A percentile compares a stretch with the other conserved stretches of the same genome.
Conservation (phyloP, 306 rosid genomes). For the Malus asiatica region DNA sequence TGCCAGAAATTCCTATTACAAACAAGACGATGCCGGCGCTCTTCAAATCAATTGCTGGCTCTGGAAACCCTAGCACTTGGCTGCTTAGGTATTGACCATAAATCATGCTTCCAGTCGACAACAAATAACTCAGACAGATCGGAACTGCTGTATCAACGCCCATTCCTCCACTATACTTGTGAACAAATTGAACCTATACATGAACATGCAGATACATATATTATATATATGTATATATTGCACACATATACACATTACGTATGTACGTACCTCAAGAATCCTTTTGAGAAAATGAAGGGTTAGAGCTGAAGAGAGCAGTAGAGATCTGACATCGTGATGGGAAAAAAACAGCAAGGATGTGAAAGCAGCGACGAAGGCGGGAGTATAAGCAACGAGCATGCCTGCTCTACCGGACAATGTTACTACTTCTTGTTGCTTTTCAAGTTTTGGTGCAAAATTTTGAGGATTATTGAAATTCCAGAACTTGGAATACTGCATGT, state of each 20-base stretch:
- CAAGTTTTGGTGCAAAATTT: neutral
- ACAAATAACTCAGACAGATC: slow-evolving; percentile 50
- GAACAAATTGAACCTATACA: slow-evolving; percentile 57
- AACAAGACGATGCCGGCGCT: slow-evolving; percentile 44
- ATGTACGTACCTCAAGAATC: slow-evolving; percentile 45
- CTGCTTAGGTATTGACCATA: slow-evolving; percentile 49
- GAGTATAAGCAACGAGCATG: slow-evolving; percentile 56
- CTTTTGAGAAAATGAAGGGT: slow-evolving; percentile 77
- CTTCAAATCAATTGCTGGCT: slow-evolving; percentile 44
- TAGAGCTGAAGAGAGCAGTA: slow-evolving; percentile 41
- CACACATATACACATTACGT: neutral
- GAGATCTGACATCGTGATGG: slow-evolving; percentile 21
- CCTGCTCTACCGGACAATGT: slow-evolving; percentile 40
- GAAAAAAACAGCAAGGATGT: slow-evolving; percentile 41
- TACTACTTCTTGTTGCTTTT: neutral
- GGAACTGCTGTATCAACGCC: slow-evolving; percentile 30
- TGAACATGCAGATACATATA: neutral
- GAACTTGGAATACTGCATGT: slow-evolving; percentile 69
- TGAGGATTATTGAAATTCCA: slow-evolving; percentile 3
- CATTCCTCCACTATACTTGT: slow-evolving; percentile 69
- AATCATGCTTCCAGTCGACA: slow-evolving; percentile 34
- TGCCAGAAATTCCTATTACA: slow-evolving; percentile 56
- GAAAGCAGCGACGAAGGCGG: slow-evolving; percentile 52
- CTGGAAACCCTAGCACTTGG: slow-evolving; percentile 29
- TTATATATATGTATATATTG: no score